These are phyloP conservation scores for Alternaria solani DNA, from an alignment of 2,329 filamentous ascomycete genomes.

Conservation along the genomic window DNA sequence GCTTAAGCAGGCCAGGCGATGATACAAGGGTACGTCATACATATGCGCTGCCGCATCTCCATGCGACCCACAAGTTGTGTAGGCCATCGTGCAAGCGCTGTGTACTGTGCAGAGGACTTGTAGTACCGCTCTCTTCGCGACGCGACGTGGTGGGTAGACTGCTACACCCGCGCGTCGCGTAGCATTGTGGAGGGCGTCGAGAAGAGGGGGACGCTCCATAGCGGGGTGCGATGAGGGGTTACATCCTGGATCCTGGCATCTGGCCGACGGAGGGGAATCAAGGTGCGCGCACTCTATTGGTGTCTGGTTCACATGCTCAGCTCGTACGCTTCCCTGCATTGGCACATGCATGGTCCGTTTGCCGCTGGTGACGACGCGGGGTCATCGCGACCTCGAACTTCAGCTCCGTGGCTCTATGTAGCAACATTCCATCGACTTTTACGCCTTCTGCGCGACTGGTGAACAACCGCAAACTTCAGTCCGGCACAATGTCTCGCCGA, in stretches of 20 bases:
- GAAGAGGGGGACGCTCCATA: constrained; percentile 2
- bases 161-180: background rate
- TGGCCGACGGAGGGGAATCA: constrained; percentile 2
- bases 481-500: constrained; percentile 43
- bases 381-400: constrained; percentile 12
- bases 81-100: background rate
- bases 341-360: constrained; percentile 10
- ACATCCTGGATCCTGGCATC: background rate
- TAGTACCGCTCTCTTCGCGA: background rate
- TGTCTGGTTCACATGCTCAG: constrained; percentile 8
- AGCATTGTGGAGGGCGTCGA: background rate
- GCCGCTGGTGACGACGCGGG: constrained; percentile 33
- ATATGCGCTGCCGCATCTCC: constrained; percentile 10
- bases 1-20: constrained; percentile 21
- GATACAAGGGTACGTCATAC: constrained; percentile 21
- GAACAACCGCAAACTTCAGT: constrained; percentile 20
- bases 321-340: constrained; percentile 10
- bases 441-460: background rate
- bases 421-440: constrained; percentile 1
- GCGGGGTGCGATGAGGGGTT: constrained; percentile 2
- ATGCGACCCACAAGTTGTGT: constrained; percentile 3
- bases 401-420: constrained; percentile 14
- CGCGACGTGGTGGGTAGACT: background rate
- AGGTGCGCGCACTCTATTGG: constrained; percentile 4
- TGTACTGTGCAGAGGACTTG: background rate